Evolutionary conservation across 306 rosid species (phyloP).

Genomic region (Cicer pinnatifidum): DNA sequence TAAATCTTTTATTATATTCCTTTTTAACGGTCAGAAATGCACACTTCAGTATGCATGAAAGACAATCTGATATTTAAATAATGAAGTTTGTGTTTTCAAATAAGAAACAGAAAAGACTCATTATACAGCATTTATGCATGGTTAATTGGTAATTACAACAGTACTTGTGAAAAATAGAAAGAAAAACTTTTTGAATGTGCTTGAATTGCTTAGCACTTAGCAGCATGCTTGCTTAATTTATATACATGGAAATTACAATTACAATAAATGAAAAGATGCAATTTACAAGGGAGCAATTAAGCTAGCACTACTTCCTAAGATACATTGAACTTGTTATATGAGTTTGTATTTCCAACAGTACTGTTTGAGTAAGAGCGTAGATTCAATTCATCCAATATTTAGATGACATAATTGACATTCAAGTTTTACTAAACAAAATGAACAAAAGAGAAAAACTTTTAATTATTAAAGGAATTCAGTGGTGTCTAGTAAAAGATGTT

Average conservation of each 20-base stretch:
- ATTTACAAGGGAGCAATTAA: too few relatives aligned
- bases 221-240: too few relatives aligned
- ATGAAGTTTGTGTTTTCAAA: background rate
- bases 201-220: too few relatives aligned
- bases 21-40: conserved; percentile 38
- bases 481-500: conserved; percentile 32
- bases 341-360: background rate
- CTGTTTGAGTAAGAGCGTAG: background rate
- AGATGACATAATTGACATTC: conserved; percentile 21
- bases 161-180: background rate
- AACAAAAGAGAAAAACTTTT: background rate
- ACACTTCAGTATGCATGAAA: conserved; percentile 2
- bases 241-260: too few relatives aligned
- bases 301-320: too few relatives aligned
- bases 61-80: conserved; percentile 5
- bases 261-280: too few relatives aligned
- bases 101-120: conserved; percentile 5
- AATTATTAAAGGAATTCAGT: background rate
- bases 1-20: conserved; percentile 10
- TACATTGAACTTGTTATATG: too few relatives aligned
- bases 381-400: conserved; percentile 28
- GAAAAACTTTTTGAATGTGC: too few relatives aligned
- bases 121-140: conserved; percentile 1
- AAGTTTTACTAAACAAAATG: background rate
- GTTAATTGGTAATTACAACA: conserved; percentile 28